phyloP scores from a whole-genome alignment of 2,329 filamentous ascomycete species.

The Ophiocordyceps polyrhachis-furcata region DNA sequence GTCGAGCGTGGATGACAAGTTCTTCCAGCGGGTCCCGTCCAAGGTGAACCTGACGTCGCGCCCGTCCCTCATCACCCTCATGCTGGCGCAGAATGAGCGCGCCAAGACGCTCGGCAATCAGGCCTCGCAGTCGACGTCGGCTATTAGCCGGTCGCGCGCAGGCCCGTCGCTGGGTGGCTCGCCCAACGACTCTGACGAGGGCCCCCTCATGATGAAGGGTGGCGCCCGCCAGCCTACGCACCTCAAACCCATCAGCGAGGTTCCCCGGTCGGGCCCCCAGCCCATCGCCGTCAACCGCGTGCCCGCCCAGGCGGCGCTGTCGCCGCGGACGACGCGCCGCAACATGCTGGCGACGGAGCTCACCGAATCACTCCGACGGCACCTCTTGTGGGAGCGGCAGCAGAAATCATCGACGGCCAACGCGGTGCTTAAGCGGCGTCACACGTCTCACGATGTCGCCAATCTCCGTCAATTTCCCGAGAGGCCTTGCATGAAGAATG shows the following conservation, averaged over 20 bases:
- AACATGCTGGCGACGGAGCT: conserved; percentile 95
- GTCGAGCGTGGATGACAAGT: conserved; percentile 62
- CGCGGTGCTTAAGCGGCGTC: conserved; percentile 72
- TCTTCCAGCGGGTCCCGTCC: conserved; percentile 86
- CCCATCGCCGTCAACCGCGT: conserved; percentile 58
- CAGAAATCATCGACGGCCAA: conserved; percentile 83
- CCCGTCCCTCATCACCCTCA: conserved; percentile 73
- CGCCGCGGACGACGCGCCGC: conserved; percentile 74
- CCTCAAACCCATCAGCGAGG: conserved; percentile 38
- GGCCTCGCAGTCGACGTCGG: conserved; percentile 46
- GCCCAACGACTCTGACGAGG: conserved; percentile 41
- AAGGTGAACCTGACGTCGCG: conserved; percentile 68
- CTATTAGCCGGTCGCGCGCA: conserved; percentile 46
- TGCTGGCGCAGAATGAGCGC: conserved; percentile 63
- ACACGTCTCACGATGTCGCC: conserved; percentile 79
- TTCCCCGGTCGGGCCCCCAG: conserved; percentile 49
- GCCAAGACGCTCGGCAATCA: conserved; percentile 49
- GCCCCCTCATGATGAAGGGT: conserved; percentile 46
- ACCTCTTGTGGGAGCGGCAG: conserved; percentile 87
- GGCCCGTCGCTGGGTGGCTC: conserved; percentile 26
- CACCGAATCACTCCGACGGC: conserved; percentile 77
- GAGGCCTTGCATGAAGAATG: conserved; percentile 38
- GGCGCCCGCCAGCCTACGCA: conserved; percentile 24
- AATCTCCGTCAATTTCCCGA: conserved; percentile 73
- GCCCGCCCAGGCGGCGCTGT: conserved; percentile 56